These are phyloP conservation scores for Calophaca sinica DNA, from an alignment of 306 rosid genomes.

Conservation along the genomic window DNA sequence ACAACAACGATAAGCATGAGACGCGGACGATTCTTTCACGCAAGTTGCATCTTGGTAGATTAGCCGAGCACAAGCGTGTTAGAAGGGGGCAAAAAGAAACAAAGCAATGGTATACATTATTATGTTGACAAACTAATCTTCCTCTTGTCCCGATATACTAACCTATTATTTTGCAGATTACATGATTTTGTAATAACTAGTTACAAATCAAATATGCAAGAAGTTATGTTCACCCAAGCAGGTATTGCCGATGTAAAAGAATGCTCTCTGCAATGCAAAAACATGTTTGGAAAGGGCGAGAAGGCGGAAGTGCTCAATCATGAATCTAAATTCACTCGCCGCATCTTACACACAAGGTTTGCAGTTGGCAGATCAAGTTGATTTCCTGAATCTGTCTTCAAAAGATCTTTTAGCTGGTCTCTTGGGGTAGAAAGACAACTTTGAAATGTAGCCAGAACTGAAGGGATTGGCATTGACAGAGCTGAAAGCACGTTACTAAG, in stretches of 20 bases:
- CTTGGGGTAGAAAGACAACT: conserved; percentile 79
- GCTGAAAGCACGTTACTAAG: conserved; percentile 94
- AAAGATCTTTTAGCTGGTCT: conserved; percentile 79
- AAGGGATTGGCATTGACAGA: conserved; percentile 87
- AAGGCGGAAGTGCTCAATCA: conserved; percentile 34
- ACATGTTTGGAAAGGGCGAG: conserved; percentile 6
- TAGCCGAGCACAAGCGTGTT: not conserved
- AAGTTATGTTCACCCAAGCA: conserved; percentile 5
- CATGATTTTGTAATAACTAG: not conserved
- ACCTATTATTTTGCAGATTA: not conserved
- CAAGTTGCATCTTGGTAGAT: not conserved
- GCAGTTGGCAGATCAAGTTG: conserved; percentile 90
- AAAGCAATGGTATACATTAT: conserved; percentile 30
- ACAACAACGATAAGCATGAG: not conserved
- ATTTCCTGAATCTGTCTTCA: conserved; percentile 70
- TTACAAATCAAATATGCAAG: conserved; percentile 37
- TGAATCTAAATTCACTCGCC: conserved; percentile 64
- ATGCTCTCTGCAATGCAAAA: conserved; percentile 29
- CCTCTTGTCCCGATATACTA: conserved; percentile 26
- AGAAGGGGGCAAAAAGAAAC: not conserved
- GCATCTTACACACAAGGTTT: conserved; percentile 91
- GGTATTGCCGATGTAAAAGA: conserved; percentile 28
- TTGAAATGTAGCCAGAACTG: conserved; percentile 78
- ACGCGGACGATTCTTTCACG: conserved; percentile 5
- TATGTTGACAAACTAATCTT: conserved; percentile 7